These are phyloP conservation scores for Solanum chmielewskii DNA, from an alignment of 257 asterid genomes.

Conservation along the genomic window DNA sequence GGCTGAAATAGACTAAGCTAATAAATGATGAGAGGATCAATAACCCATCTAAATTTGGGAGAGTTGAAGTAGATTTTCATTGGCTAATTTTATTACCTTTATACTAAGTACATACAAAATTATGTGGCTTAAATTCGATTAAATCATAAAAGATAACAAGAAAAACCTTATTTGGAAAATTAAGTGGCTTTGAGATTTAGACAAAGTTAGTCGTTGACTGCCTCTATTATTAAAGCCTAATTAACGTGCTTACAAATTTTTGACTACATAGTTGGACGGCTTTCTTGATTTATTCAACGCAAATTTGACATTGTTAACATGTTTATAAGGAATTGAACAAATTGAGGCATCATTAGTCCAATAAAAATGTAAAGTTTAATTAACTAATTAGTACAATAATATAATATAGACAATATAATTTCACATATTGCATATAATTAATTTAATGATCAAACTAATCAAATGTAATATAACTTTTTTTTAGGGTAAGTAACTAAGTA, in stretches of 20 bases:
- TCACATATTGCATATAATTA: background rate
- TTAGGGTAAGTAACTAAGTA: background rate
- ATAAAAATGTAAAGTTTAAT: background rate
- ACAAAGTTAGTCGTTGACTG: background rate
- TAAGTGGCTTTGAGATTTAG: too few relatives aligned
- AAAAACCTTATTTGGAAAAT: background rate
- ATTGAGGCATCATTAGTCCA: background rate
- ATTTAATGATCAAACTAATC: too few relatives aligned
- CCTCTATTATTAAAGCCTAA: background rate
- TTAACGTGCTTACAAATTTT: background rate
- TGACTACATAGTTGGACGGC: background rate
- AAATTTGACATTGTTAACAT: background rate
- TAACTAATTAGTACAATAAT: background rate
- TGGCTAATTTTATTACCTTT: too few relatives aligned
- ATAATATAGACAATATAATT: background rate
- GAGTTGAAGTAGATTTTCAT: too few relatives aligned
- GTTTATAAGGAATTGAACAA: background rate
- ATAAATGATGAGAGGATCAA: background rate
- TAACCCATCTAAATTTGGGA: too few relatives aligned
- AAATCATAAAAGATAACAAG: too few relatives aligned
- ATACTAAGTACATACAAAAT: too few relatives aligned
- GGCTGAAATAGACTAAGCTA: background rate
- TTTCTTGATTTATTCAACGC: background rate
- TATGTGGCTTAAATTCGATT: too few relatives aligned
- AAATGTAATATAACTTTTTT: background rate